Evolutionary conservation across 2,329 filamentous ascomycete species (phyloP), one percentile per base, ranked within the genome.

Genomic region (Colletotrichum gloeosporioides): DNA sequence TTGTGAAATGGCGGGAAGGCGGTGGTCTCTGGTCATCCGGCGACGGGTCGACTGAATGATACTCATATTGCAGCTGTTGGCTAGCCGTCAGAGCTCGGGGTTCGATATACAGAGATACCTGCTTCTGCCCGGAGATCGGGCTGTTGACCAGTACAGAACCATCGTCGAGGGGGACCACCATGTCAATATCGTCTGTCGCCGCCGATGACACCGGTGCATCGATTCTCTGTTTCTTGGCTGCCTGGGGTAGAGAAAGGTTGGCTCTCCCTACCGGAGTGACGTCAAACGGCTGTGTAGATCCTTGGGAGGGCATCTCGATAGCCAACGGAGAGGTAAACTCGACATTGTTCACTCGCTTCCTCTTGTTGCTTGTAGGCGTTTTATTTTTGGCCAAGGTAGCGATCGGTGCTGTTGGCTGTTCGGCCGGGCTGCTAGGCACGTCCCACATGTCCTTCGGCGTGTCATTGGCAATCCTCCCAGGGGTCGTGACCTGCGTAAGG

Each of bases 371-470:
- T 36, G 39, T 62, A 18, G 75, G 36, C 10, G 67, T 70, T 25
- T 49, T 65, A 18, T 27, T 31, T 31, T 32, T 15, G 9, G 63
- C n/a, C 44, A 64, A 10, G 76, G 69, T 44, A 53, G 55, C 61
- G 29, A 34, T 4, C 66, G 72, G 31, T 71, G 57, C 75, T 74
- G 77, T 31, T 83, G 84, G 8, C 15, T 53, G 31, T 34, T 8
- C 53, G 10, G 22, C 53, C 6, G 86, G 84, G 61, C 87, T 89
- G 77, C 84, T 86, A 0, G 87, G 87, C 5, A 90, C 83, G 49
- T 88, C 87, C 85, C 87, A 89, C 9, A 81, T 79, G 68, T 88
- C 86, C 79, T 6, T 72, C 65, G 64, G 39, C 36, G 72, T 79
- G 69, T 77, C 66, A 36, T 77, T 34, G 72, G 73, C 77, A 69